These are phyloP conservation scores for Dalbergia cochinchinensis DNA, from an alignment of 306 rosid species.

Conservation along the genomic window DNA sequence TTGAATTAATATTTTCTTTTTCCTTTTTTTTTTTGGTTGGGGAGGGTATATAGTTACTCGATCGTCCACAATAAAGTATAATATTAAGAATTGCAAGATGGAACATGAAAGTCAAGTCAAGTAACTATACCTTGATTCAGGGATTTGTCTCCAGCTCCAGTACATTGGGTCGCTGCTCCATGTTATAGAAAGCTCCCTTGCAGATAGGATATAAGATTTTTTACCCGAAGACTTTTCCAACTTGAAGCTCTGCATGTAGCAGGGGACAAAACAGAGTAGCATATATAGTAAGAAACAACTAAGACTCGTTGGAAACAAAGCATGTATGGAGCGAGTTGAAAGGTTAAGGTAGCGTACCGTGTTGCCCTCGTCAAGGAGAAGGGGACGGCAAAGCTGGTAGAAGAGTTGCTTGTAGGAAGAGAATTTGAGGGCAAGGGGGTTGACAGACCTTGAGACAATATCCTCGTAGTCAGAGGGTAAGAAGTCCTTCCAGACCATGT, in stretches of 20 bases:
- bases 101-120: not conserved
- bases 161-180: slow-evolving; percentile 58
- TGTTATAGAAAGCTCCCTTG: slow-evolving; percentile 61
- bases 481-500: slow-evolving; percentile 64
- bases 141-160: slow-evolving; percentile 65
- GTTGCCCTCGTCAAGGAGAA: slow-evolving; percentile 61
- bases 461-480: slow-evolving; percentile 60
- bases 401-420: slow-evolving; percentile 63
- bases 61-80: too few species aligned
- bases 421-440: slow-evolving; percentile 38
- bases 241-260: slow-evolving; percentile 53
- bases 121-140: slow-evolving; percentile 57
- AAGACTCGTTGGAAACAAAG: not conserved
- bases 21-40: too few species aligned
- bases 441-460: slow-evolving; percentile 48
- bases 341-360: slow-evolving; percentile 45
- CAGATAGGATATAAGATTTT: slow-evolving; percentile 55
- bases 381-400: slow-evolving; percentile 48
- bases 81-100: not conserved
- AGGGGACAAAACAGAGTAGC: not conserved
- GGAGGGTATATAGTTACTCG: too few species aligned
- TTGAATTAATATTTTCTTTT: too few species aligned
- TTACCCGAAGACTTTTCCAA: slow-evolving; percentile 61
- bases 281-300: not conserved
- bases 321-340: not conserved